phyloP scores from a whole-genome alignment of 2,329 filamentous ascomycete genomes.

The Ophiostoma sp. region DNA sequence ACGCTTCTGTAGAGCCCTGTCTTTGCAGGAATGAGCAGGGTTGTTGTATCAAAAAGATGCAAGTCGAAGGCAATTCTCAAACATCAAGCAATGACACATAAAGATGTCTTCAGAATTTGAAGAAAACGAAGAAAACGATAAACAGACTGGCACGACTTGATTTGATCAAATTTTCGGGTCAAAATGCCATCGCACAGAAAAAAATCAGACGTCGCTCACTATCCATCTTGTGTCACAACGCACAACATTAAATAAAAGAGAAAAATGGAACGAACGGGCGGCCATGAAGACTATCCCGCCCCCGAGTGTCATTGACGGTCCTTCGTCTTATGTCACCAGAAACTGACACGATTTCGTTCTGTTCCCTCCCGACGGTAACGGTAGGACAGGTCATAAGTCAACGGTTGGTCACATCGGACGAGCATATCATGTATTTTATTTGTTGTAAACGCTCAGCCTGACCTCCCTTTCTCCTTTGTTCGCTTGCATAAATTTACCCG shows the following conservation, averaged over 20 bases:
- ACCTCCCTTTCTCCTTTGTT: background rate
- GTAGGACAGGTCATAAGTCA: constrained; percentile 1
- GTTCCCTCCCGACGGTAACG: background rate
- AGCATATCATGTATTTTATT: background rate
- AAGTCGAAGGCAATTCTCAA: no score
- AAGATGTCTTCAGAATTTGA: no score
- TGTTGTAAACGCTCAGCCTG: no score
- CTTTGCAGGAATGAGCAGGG: no score
- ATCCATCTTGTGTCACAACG: background rate
- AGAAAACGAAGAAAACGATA: no score
- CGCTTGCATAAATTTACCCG: background rate
- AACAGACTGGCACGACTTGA: no score
- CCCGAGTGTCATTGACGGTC: background rate
- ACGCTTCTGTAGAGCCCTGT: no score
- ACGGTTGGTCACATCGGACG: background rate
- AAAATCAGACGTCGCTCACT: background rate
- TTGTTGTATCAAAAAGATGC: no score
- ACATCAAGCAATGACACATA: no score
- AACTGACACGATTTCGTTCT: background rate
- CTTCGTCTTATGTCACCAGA: background rate
- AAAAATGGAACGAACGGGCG: background rate
- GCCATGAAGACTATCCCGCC: background rate
- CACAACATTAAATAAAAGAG: background rate
- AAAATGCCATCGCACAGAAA: no score
- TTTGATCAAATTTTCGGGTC: no score